Conservation (phyloP, 2,329 filamentous ascomycete species). For the Colletotrichum noveboracense region DNA sequence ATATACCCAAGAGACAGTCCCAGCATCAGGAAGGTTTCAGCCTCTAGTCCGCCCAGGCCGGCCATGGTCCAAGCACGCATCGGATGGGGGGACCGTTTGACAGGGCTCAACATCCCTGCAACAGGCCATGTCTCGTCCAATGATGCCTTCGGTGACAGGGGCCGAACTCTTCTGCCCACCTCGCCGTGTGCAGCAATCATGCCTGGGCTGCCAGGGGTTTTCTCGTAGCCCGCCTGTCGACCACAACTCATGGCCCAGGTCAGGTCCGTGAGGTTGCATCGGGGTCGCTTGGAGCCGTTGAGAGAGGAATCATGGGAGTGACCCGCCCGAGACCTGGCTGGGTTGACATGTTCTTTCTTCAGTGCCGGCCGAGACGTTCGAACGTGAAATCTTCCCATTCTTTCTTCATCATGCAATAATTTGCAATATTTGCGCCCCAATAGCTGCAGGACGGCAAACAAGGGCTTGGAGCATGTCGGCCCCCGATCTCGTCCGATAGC, state of each 20-base stretch:
- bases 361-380: neutral
- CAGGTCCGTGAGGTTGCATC: neutral
- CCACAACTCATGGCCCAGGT: neutral
- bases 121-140: neutral
- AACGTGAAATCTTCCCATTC: neutral
- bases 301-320: neutral
- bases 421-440: neutral
- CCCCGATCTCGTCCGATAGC: neutral
- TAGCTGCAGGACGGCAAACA: neutral
- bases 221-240: neutral
- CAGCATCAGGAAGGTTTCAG: conserved; percentile 20
- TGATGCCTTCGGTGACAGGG: neutral
- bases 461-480: neutral
- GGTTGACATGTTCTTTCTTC: neutral
- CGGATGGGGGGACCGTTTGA: conserved; percentile 2
- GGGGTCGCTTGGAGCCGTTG: neutral
- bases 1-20: neutral
- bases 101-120: conserved; percentile 2
- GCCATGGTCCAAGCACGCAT: conserved; percentile 12
- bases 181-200: neutral
- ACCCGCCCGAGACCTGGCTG: neutral
- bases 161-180: neutral
- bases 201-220: neutral
- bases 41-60: neutral
- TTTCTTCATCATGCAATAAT: neutral